phyloP scores from a whole-genome alignment of 2,329 filamentous ascomycete genomes.

The Coniochaeta ligniaria region DNA sequence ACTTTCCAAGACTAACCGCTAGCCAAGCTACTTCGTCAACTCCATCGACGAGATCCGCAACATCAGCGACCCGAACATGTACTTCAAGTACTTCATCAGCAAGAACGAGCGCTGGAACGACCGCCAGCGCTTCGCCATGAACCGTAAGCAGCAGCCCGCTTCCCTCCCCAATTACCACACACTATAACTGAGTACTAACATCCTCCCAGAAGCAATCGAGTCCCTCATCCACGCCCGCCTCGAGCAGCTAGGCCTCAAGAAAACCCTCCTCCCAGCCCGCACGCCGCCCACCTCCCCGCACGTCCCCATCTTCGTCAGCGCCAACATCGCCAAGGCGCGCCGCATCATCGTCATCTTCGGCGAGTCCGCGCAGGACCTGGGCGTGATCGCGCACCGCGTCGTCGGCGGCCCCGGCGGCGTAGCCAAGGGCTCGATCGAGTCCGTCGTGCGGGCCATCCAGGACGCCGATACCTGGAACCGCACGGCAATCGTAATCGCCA shows the following conservation, averaged over 20 bases:
- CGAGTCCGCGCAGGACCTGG: slow-evolving; percentile 64
- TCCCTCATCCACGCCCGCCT: slow-evolving; percentile 57
- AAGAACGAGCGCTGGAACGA: slow-evolving; percentile 73
- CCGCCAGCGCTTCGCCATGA: slow-evolving; percentile 65
- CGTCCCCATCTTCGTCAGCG: slow-evolving; percentile 58
- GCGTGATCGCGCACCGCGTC: slow-evolving; percentile 65
- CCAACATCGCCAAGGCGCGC: slow-evolving; percentile 45
- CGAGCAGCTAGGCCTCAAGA: slow-evolving; percentile 48
- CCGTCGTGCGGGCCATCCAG: slow-evolving; percentile 46
- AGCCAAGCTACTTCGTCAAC: slow-evolving; percentile 70
- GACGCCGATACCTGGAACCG: slow-evolving; percentile 21
- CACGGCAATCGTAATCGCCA: slow-evolving; percentile 66
- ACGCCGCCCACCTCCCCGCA: slow-evolving; percentile 41
- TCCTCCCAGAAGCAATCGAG: slow-evolving; percentile 46
- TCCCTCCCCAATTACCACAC: neutral
- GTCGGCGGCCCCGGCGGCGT: slow-evolving; percentile 58
- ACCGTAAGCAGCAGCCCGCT: slow-evolving; percentile 49
- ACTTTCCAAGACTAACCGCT: neutral
- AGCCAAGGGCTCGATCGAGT: slow-evolving; percentile 61
- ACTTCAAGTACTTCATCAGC: slow-evolving; percentile 68
- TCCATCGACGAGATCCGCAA: slow-evolving; percentile 66
- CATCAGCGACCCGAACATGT: slow-evolving; percentile 57
- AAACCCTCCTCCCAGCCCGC: slow-evolving; percentile 54
- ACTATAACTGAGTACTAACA: neutral
- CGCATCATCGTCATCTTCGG: slow-evolving; percentile 71